Evolutionary conservation across 2,329 filamentous ascomycete species (phyloP).

Genomic region (Penicillium sp.): DNA sequence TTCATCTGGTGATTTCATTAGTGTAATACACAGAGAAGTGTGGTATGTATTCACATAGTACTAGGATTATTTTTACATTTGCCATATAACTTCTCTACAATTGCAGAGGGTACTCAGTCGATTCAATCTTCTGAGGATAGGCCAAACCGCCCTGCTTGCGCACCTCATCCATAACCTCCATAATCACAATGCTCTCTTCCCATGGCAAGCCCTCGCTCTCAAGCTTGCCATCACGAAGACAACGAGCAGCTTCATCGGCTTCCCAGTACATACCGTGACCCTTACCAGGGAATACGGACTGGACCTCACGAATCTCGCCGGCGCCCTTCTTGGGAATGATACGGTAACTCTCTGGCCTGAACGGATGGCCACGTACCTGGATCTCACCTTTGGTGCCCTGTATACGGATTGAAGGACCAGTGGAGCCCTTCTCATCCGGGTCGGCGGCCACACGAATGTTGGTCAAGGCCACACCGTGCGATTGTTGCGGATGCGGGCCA

Average conservation of each 20-base stretch:
- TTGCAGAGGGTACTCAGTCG: conserved; percentile 52
- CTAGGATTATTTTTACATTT: background rate
- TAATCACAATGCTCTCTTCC: conserved; percentile 78
- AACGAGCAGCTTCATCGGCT: conserved; percentile 74
- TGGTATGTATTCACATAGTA: background rate
- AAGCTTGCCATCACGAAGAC: conserved; percentile 71
- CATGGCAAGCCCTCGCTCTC: conserved; percentile 70
- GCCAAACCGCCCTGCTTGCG: conserved; percentile 60
- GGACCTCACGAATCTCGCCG: conserved; percentile 45
- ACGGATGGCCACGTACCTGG: conserved; percentile 72
- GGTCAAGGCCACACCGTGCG: conserved; percentile 71
- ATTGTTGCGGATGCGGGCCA: conserved; percentile 44
- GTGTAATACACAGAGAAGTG: background rate
- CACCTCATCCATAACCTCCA: conserved; percentile 75
- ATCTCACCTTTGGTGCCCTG: conserved; percentile 81
- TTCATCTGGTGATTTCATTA: background rate
- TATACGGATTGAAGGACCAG: conserved; percentile 70
- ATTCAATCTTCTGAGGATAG: conserved; percentile 68
- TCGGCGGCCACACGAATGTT: conserved; percentile 62
- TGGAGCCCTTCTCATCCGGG: conserved; percentile 59
- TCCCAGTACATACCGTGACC: conserved; percentile 90
- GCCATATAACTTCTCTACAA: conserved; percentile 23
- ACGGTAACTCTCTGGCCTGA: conserved; percentile 64
- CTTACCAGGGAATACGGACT: conserved; percentile 50
- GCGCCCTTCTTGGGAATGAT: conserved; percentile 57